phyloP scores from a whole-genome alignment of 495 filamentous ascomycete genomes.

The Ramalina intermedia region DNA sequence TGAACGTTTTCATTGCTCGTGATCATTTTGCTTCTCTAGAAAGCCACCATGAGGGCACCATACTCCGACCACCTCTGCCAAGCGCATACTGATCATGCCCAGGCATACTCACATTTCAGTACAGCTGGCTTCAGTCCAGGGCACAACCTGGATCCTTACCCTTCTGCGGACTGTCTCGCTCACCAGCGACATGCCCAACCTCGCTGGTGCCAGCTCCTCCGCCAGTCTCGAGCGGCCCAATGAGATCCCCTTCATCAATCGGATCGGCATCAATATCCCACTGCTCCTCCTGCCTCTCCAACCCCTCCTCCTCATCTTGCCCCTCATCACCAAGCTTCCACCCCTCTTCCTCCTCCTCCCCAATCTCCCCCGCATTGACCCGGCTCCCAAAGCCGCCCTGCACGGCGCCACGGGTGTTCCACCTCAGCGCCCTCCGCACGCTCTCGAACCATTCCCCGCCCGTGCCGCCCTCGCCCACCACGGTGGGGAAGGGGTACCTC shows the following conservation, averaged over 20 bases:
- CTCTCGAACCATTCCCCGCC: constrained; percentile 90
- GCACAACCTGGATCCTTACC: constrained; percentile 35
- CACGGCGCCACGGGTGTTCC: constrained; percentile 77
- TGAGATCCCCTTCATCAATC: constrained; percentile 20
- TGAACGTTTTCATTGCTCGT: background rate
- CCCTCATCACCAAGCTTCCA: constrained; percentile 17
- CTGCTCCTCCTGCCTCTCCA: constrained; percentile 37
- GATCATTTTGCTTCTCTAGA: no score
- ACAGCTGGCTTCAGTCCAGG: constrained; percentile 1
- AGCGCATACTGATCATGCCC: background rate
- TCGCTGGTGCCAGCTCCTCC: constrained; percentile 40
- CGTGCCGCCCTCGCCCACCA: constrained; percentile 48
- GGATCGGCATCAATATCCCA: constrained; percentile 81
- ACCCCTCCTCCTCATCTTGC: constrained; percentile 18
- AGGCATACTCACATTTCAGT: no score
- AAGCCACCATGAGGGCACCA: background rate
- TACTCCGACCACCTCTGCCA: background rate
- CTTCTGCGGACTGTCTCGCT: constrained; percentile 47
- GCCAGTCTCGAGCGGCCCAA: constrained; percentile 33
- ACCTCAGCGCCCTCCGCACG: constrained; percentile 74
- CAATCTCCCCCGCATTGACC: constrained; percentile 21
- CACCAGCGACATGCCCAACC: constrained; percentile 47
- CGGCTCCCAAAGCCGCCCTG: constrained; percentile 64
- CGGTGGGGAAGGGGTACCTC: constrained; percentile 91
- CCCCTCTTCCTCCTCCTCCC: constrained; percentile 27